Evolutionary conservation across 352 stramenopile species (phyloP), one percentile per base, ranked within the genome.

Genomic region (Pythium phragmiticola): DNA sequence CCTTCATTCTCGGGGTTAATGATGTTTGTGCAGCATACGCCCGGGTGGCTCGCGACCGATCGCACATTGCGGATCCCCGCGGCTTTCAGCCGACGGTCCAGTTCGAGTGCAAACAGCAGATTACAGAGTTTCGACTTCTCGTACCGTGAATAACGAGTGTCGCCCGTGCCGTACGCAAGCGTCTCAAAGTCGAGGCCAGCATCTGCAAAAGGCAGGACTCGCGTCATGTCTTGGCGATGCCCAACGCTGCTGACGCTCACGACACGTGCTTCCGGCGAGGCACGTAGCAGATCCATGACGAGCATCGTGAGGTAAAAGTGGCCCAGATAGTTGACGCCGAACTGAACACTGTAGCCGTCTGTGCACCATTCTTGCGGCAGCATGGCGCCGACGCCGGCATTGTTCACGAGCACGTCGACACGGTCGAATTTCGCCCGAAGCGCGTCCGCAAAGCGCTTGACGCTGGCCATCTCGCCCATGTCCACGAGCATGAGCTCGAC

Each of bases 291-390:
- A 26, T 71, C 64, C 43, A 79, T 71, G 19, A 85, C 49, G 59
- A 83, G 57, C 19, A 42, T 63, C 7, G 78, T 88, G 17, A 88
- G 65, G 48, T 70, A 73, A 64, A 87, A 85, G 43, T 87, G 74
- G 14, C 78, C 76, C 5, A 87, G 49, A 50, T 78, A 63, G 62
- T 87, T 85, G 61, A 78, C 74, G 21, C 65, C 74, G 59, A 87
- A 87, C 0, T 74, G 76, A 8, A 56, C 68, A 43, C 79, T 66
- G 26, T 77, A 53, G 14, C 77, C 78, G n/a, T 76, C 60, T 4
- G 55, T 16, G 43, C 57, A n/a, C 23, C 26, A 30, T 5, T 37
- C 57, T 11, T 42, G 41, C 4, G 12, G n/a, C 17, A 48, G 37
- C 53, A 6, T 2, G 14, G 70, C 26, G 6, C 70, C 65, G 17